phyloP scores from a whole-genome alignment of 2,329 filamentous ascomycete species.

The Cladophialophora chaetospira region DNA sequence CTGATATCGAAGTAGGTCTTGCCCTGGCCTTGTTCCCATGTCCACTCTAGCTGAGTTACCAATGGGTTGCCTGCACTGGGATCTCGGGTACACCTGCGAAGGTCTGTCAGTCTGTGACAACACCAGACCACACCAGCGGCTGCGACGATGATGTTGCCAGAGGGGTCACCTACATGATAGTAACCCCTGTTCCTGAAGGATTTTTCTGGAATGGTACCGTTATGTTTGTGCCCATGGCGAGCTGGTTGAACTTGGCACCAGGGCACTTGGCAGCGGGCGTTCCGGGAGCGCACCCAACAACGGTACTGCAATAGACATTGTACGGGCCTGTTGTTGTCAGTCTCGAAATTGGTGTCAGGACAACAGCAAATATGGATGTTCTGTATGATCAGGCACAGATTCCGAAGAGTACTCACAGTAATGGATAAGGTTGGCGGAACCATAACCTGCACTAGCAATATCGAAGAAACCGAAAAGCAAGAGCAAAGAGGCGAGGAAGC shows the following conservation, averaged over 20 bases:
- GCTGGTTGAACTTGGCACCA: not conserved
- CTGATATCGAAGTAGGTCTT: conserved; percentile 46
- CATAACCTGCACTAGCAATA: not conserved
- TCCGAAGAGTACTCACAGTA: not conserved
- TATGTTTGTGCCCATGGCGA: not conserved
- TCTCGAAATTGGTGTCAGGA: no score
- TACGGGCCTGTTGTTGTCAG: no score
- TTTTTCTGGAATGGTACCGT: not conserved
- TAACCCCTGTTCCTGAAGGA: not conserved
- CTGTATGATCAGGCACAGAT: no score
- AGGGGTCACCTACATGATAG: not conserved
- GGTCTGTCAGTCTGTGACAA: not conserved
- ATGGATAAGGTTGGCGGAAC: not conserved
- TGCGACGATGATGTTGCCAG: no score
- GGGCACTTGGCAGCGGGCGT: not conserved
- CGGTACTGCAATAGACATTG: not conserved
- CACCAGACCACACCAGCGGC: no score
- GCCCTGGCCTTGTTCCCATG: conserved; percentile 36
- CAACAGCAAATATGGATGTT: no score
- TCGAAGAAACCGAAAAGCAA: not conserved
- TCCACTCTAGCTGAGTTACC: conserved; percentile 41
- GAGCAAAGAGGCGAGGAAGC: not conserved
- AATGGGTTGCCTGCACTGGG: conserved; percentile 1
- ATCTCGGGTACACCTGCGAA: conserved; percentile 15
- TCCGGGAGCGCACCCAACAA: not conserved